phyloP scores from a whole-genome alignment of 352 stramenopile genomes.

The Phytopythium ostracodes region DNA sequence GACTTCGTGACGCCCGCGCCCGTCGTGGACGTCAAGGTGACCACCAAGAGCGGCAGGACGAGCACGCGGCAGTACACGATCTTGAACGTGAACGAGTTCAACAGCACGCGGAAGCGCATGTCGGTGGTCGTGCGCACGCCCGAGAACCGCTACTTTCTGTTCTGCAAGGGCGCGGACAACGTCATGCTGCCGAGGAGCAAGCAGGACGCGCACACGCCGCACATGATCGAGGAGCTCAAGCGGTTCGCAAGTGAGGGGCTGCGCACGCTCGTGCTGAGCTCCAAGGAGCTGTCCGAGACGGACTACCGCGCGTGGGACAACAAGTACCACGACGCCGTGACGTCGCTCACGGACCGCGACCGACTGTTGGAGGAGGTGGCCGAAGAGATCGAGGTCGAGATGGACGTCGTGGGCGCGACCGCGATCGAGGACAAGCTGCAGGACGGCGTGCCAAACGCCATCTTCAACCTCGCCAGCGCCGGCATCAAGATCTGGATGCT shows the following conservation, averaged over 20 bases:
- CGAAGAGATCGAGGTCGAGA: constrained; percentile 53
- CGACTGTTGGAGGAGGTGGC: constrained; percentile 48
- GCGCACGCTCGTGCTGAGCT: constrained; percentile 74
- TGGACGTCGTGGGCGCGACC: constrained; percentile 87
- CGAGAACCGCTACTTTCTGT: constrained; percentile 44
- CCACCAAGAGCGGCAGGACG: constrained; percentile 31
- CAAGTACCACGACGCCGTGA: constrained; percentile 57
- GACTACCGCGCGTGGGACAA: constrained; percentile 67
- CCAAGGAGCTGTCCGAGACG: constrained; percentile 44
- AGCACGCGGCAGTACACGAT: constrained; percentile 45
- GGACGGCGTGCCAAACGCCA: constrained; percentile 82
- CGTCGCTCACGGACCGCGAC: constrained; percentile 53
- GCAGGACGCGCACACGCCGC: constrained; percentile 23
- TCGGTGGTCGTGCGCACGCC: constrained; percentile 88
- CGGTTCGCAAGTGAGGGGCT: constrained; percentile 81
- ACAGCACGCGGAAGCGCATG: constrained; percentile 97
- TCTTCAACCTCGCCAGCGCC: constrained; percentile 79
- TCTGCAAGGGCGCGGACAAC: constrained; percentile 83
- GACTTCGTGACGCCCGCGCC: constrained; percentile 74
- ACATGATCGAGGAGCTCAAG: constrained; percentile 54
- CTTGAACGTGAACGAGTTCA: constrained; percentile 84
- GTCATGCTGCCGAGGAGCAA: constrained; percentile 72
- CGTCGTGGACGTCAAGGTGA: constrained; percentile 46
- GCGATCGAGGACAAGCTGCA: constrained; percentile 95
- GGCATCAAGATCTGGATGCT: constrained; percentile 96